Percentiles rank a stretch among this genome's conserved stretches.
Conservation (phyloP, 106 monocot species). For the Dactylorhiza incarnata region DNA sequence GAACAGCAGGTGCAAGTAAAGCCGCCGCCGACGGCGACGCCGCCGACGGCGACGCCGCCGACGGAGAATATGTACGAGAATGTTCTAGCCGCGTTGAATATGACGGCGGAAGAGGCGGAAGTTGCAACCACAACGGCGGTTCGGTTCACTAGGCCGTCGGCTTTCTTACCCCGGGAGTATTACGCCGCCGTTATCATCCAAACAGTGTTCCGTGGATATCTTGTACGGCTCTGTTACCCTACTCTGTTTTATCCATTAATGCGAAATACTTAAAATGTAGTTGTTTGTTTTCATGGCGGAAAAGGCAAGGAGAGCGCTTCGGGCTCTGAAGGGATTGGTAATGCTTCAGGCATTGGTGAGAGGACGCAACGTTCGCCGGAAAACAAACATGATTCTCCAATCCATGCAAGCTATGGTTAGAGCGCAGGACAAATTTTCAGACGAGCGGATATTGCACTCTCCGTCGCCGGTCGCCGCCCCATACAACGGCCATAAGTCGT, state of each 20-base stretch:
- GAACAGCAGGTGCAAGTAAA: constrained; percentile 4
- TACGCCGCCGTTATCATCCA: constrained; percentile 66
- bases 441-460: constrained; percentile 51
- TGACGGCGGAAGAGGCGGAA: constrained; percentile 19
- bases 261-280: neutral
- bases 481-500: constrained; percentile 14
- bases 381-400: constrained; percentile 82
- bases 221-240: constrained; percentile 22
- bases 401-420: constrained; percentile 93
- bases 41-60: no score
- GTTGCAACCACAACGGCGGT: constrained; percentile 40
- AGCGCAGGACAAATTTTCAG: constrained; percentile 61
- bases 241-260: neutral
- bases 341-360: constrained; percentile 89
- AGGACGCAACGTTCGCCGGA: constrained; percentile 84
- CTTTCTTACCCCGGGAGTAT: constrained; percentile 39
- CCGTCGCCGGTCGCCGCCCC: constrained; percentile 26
- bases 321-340: constrained; percentile 80
- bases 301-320: constrained; percentile 75
- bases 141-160: constrained; percentile 38
- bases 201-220: constrained; percentile 79
- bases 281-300: neutral
- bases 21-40: neutral
- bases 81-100: no score
- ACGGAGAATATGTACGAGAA: no score